Conservation (phyloP, 2,329 filamentous ascomycete species). For the Domatiomyces globalis region DNA sequence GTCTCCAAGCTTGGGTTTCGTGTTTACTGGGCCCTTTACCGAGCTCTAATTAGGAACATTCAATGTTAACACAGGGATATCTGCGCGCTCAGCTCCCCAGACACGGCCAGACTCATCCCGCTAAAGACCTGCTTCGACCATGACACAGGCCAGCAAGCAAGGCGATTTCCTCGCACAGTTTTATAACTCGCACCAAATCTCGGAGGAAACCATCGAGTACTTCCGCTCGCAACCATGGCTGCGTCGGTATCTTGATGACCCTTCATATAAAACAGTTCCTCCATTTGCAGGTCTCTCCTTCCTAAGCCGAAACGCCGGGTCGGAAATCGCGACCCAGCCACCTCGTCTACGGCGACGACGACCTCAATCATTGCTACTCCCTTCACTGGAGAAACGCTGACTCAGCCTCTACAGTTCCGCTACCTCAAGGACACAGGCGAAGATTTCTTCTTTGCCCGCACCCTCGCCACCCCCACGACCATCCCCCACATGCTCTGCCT, state of each 20-base stretch:
- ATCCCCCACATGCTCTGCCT: conserved; percentile 30
- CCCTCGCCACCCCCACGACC: conserved; percentile 25
- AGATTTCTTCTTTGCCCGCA: conserved; percentile 30
- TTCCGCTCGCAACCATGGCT: conserved; percentile 15
- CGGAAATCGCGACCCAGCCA: not conserved
- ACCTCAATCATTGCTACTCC: not conserved
- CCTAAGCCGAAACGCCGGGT: not conserved
- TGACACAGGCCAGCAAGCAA: not conserved
- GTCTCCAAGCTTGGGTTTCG: too few species aligned
- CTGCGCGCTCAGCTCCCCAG: not conserved
- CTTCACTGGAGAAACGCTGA: not conserved
- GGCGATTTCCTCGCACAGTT: conserved; percentile 13
- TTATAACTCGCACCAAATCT: conserved; percentile 10
- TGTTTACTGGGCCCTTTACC: too few species aligned
- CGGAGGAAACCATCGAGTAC: conserved; percentile 11
- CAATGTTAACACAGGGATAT: too few species aligned
- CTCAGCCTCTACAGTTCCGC: conserved; percentile 18
- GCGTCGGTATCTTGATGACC: conserved; percentile 13
- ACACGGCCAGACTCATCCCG: not conserved
- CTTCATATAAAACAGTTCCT: conserved; percentile 26
- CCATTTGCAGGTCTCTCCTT: conserved; percentile 18
- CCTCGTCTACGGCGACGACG: not conserved
- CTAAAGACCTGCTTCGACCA: not conserved
- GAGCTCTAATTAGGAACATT: not conserved
- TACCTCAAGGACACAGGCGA: conserved; percentile 28